Conservation (phyloP, 371 early-diverging fungal genomes). For the Mucor ambiguus region DNA sequence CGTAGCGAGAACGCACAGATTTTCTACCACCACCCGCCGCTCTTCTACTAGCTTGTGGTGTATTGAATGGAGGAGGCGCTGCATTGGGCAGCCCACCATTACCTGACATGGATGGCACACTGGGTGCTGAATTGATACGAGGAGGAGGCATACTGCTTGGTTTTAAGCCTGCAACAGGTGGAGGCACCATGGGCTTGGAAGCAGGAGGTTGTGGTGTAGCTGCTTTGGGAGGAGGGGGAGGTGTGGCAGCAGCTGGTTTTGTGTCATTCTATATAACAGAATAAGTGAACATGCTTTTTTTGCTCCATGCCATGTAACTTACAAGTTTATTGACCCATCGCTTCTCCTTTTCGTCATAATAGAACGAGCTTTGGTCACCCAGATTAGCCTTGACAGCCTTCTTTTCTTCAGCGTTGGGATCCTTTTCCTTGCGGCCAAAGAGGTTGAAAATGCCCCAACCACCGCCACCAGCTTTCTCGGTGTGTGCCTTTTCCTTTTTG, state of each 20-base stretch:
- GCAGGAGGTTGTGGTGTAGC: conserved; percentile 36
- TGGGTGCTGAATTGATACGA: conserved; percentile 35
- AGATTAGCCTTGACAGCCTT: conserved; percentile 68
- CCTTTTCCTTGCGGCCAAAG: conserved; percentile 50
- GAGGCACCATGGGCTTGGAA: conserved; percentile 10
- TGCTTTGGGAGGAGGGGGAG: conserved; percentile 35
- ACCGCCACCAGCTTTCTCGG: conserved; percentile 25
- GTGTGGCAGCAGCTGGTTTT: conserved; percentile 31
- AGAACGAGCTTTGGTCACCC: conserved; percentile 68
- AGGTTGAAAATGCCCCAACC: conserved; percentile 58
- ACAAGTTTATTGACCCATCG: conserved; percentile 62
- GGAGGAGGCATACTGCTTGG: conserved; percentile 27
- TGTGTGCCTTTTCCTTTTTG: conserved; percentile 25
- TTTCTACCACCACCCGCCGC: conserved; percentile 38
- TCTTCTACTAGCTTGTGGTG: conserved; percentile 33
- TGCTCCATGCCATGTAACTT: conserved; percentile 11
- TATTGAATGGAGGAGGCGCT: conserved; percentile 23
- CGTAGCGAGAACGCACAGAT: conserved; percentile 52
- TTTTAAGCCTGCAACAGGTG: conserved; percentile 4
- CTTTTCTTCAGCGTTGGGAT: conserved; percentile 32
- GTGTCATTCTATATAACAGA: conserved; percentile 20
- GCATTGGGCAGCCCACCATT: conserved; percentile 13
- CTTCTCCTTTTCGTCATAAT: conserved; percentile 67
- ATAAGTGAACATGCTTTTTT: background rate
- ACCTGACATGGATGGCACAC: conserved; percentile 1